Evolutionary conservation across 2,329 filamentous ascomycete species (phyloP), one percentile per base, ranked within the genome.

Genomic region (Sporothrix sp.): DNA sequence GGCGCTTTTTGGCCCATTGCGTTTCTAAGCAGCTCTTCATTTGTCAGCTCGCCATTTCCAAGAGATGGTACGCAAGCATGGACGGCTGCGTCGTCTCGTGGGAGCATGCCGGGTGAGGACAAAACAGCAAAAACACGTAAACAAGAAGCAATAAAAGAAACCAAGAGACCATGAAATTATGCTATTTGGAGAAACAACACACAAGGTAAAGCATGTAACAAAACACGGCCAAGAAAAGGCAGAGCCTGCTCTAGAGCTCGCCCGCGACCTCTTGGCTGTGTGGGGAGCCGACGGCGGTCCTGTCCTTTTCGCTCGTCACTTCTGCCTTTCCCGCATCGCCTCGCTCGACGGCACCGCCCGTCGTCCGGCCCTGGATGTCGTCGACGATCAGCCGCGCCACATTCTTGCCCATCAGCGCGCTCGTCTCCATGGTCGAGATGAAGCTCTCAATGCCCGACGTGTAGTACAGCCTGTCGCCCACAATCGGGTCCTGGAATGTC

Each of bases 391-490:
- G 68, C 56, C 73, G 75, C 8, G 87, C 87, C 18, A 93, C 82
- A 62, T 93, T 93, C 76, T 78, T 87, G 1, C 93, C 93, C 81
- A 93, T 93, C 58, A 97, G 67, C 1, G 87, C 85, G 64, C 83
- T 95, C 7, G 93, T 96, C 72, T 98, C 93, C 93, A 98, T 97
- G 0, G 89, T 95, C 9, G 85, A 93, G 58, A 97, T 94, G 64
- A 98, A 96, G 58, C 84, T 84, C 68, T 97, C 91, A 38, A 97
- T 94, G 2, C 79, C 81, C 10, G 79, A 81, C 0, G 81, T 84
- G 62, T 85, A 85, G 66, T 81, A 93, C 13, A 91, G 60, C 0
- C 79, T 78, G 7, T 75, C 66, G 5, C 79, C 81, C 3, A 96
- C 63, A 55, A 82, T 71, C 3, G 84, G 78, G 54, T 93, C 84